Evolutionary conservation across 306 rosid species (phyloP).

Genomic region (Inga laurina): DNA sequence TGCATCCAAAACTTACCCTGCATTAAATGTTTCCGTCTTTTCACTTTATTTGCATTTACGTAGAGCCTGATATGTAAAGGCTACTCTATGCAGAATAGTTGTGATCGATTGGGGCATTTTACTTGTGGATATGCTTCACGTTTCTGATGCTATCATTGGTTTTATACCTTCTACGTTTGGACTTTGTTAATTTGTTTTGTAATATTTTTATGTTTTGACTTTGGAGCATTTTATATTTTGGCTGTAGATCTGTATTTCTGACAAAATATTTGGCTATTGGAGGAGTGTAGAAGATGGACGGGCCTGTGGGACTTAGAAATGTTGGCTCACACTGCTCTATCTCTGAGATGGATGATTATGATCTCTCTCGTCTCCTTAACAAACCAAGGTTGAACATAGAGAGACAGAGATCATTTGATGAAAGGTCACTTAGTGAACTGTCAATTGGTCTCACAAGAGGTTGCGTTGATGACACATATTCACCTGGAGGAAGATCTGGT

Average conservation of each 20-base stretch:
- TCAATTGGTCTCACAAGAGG: conserved; percentile 59
- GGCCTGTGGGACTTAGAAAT: conserved; percentile 58
- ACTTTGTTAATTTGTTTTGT: not conserved
- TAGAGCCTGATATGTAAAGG: conserved; percentile 1
- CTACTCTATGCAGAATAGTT: not conserved
- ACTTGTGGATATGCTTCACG: conserved; percentile 18
- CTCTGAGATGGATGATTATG: conserved; percentile 78
- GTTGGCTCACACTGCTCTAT: conserved; percentile 76
- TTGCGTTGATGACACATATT: conserved; percentile 70
- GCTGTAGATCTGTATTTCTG: conserved; percentile 27
- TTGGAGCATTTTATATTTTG: conserved; percentile 12
- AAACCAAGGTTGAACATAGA: conserved; percentile 76
- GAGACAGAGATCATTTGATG: conserved; percentile 90
- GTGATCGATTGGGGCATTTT: conserved; percentile 14
- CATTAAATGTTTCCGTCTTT: not conserved
- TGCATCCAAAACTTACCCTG: not conserved
- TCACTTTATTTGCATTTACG: not conserved
- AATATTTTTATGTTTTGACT: conserved; percentile 26
- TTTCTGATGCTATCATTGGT: conserved; percentile 23
- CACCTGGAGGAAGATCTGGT: conserved; percentile 85
- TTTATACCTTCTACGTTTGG: not conserved
- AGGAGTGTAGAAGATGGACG: conserved; percentile 62
- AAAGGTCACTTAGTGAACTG: conserved; percentile 88
- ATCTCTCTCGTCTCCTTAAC: conserved; percentile 71
- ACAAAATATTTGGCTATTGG: conserved; percentile 23